Evolutionary conservation across 371 early-diverging fungal species (phyloP), one percentile per base, ranked within the genome.

Genomic region (Cokeromyces recurvatus): DNA sequence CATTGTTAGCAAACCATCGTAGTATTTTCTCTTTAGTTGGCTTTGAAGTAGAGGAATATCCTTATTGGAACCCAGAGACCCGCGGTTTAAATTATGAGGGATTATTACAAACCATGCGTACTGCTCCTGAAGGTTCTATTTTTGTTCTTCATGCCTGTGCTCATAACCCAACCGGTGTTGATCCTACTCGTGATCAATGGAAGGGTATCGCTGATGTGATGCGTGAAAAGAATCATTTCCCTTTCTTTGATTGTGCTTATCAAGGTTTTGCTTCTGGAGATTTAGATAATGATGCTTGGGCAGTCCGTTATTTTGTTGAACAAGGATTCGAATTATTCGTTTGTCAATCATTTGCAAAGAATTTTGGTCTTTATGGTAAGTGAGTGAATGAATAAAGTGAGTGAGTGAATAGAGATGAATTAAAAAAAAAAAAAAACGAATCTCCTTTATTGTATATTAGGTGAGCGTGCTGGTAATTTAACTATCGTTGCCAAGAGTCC

Each of bases 181-280:
- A 97, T 67, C 94, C 95, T 20, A 89, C 92, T 1, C 72, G 71
- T 16, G 91, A 86, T 38, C 92, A 97, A 71, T 97, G 97, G 96
- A 80, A 80, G 64, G 73, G 75, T 46, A 92, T 97, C 46, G 93
- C 92, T 22, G 76, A 85, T 15, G 84, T 88, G 6, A 87, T 91
- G 66, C 46, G 69, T 56, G 66, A 68, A 44, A 86, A 85, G 66
- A 62, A 63, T 11, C 93, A 89, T 53, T 87, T 94, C 65, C 84
- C 92, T 19, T 94, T 95, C 84, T 97, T 97, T 63, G 97, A 97
- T 66, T 91, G 88, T 62, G 97, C 97, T 38, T 97, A 97, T 79
- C 95, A 95, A 81, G 96, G 97, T 3, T 97, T 95, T 59, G 96
- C 96, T 32, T 89, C 89, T 16, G 97, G 97, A 35, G 81, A 87